These are phyloP conservation scores for Collybiopsis confluens DNA, from an alignment of 768 basidiomycete species.

Conservation along the genomic window DNA sequence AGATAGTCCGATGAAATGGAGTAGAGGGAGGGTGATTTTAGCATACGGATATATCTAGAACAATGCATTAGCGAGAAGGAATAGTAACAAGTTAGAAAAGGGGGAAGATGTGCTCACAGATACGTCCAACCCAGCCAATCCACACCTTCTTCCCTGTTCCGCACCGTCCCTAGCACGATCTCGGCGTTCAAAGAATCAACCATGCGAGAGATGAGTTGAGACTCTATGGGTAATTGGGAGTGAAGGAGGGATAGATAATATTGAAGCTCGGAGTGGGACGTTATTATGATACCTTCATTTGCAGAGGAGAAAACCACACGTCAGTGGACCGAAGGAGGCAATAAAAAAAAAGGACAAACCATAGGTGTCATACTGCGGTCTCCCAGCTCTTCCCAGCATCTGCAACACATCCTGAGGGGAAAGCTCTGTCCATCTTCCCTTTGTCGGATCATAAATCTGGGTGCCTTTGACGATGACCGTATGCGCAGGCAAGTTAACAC, in stretches of 20 bases:
- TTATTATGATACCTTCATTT: conserved; percentile 98
- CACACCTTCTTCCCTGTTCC: conserved; percentile 95
- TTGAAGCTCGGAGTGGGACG: conserved; percentile 94
- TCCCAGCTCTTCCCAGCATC: conserved; percentile 97
- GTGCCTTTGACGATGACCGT: conserved; percentile 99
- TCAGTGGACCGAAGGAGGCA: too few species aligned
- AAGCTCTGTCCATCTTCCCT: conserved; percentile 95
- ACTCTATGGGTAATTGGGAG: conserved; percentile 96
- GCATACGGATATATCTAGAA: conserved; percentile 88
- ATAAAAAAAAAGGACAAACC: not conserved
- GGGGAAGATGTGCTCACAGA: conserved; percentile 49
- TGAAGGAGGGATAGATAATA: conserved; percentile 95
- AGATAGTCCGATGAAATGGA: conserved; percentile 86
- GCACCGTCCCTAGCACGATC: conserved; percentile 89
- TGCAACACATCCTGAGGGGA: conserved; percentile 96
- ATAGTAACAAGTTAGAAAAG: conserved; percentile 8
- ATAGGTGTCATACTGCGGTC: conserved; percentile 95
- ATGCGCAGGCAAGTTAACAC: conserved; percentile 97
- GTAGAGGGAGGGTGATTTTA: conserved; percentile 84
- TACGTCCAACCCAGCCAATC: conserved; percentile 97
- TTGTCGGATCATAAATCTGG: conserved; percentile 98
- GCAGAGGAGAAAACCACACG: too few species aligned
- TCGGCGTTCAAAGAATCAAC: conserved; percentile 97
- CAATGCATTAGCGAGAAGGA: conserved; percentile 4
- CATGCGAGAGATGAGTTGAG: conserved; percentile 72